A percentile compares a stretch with the other conserved stretches of the same genome.
These are phyloP conservation scores for Sclerotinia glacialis DNA, from an alignment of 2,329 filamentous ascomycete species.

Conservation along the genomic window DNA sequence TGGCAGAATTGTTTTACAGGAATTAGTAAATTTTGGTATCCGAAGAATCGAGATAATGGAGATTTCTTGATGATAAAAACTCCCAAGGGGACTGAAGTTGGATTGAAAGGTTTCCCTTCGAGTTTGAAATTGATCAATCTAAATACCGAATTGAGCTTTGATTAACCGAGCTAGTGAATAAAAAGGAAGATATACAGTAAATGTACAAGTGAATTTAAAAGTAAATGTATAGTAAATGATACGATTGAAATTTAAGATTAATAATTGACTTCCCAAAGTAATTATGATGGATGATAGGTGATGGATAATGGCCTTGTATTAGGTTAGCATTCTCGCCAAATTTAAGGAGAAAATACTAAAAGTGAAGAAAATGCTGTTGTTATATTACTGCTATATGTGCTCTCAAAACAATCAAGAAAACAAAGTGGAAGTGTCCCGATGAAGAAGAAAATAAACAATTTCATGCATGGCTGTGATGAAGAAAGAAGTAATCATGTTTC, in stretches of 20 bases:
- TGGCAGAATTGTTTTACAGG: neutral
- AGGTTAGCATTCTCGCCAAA: neutral
- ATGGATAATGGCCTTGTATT: too few species aligned
- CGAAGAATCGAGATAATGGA: too few species aligned
- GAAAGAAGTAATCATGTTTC: neutral
- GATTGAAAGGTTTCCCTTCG: neutral
- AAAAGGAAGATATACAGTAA: neutral
- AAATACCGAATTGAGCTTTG: neutral
- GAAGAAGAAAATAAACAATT: neutral
- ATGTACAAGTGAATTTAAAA: too few species aligned
- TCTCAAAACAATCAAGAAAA: neutral
- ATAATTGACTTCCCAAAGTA: neutral
- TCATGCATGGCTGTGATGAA: neutral
- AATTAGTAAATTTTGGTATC: neutral
- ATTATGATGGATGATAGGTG: neutral
- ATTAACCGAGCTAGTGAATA: constrained; percentile 10
- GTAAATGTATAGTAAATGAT: too few species aligned
- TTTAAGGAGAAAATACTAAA: neutral
- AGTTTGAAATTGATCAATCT: neutral
- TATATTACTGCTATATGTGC: too few species aligned
- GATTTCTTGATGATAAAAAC: neutral
- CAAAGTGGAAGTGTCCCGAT: too few species aligned
- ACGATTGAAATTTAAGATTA: neutral
- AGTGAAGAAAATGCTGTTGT: too few species aligned
- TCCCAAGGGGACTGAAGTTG: neutral